Conservation (phyloP, 805 yeast genomes). For the Kuraishia molischiana region DNA sequence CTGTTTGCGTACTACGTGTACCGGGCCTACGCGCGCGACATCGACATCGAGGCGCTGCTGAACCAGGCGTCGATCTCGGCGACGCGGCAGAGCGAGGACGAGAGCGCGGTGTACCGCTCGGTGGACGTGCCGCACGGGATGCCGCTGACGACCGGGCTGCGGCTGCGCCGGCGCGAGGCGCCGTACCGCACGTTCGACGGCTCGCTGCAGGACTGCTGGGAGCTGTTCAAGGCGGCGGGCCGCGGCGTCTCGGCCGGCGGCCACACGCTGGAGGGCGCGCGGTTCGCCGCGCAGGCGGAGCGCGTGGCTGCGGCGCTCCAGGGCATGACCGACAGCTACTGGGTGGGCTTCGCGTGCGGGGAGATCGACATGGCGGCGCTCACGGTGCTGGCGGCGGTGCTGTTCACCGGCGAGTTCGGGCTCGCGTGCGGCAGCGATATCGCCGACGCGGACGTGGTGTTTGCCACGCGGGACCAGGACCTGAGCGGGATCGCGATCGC, state of each 20-base stretch:
- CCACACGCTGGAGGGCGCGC: background rate
- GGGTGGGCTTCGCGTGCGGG: background rate
- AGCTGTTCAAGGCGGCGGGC: constrained; percentile 14
- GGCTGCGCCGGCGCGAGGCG: constrained; percentile 28
- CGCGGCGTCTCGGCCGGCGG: background rate
- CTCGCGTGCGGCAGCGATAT: constrained; percentile 3
- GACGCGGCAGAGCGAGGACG: constrained; percentile 47
- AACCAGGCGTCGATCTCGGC: constrained; percentile 60
- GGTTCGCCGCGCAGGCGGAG: background rate
- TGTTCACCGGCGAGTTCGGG: background rate
- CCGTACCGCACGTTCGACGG: constrained; percentile 66
- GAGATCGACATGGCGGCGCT: background rate
- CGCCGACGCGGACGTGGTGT: constrained; percentile 17
- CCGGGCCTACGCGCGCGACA: constrained; percentile 44
- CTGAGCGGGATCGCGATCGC: too few relatives aligned
- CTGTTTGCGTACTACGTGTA: constrained; percentile 15
- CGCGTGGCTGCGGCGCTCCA: background rate
- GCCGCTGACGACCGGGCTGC: constrained; percentile 60
- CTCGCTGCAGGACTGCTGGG: constrained; percentile 67
- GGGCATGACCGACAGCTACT: background rate
- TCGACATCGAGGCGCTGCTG: constrained; percentile 43
- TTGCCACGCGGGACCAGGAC: too few relatives aligned
- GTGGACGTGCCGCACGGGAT: constrained; percentile 64
- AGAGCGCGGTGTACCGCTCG: constrained; percentile 71
- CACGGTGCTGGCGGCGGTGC: background rate